Evolutionary conservation across 805 yeast genomes (phyloP).

Genomic region (Hanseniaspora occidentalis): DNA sequence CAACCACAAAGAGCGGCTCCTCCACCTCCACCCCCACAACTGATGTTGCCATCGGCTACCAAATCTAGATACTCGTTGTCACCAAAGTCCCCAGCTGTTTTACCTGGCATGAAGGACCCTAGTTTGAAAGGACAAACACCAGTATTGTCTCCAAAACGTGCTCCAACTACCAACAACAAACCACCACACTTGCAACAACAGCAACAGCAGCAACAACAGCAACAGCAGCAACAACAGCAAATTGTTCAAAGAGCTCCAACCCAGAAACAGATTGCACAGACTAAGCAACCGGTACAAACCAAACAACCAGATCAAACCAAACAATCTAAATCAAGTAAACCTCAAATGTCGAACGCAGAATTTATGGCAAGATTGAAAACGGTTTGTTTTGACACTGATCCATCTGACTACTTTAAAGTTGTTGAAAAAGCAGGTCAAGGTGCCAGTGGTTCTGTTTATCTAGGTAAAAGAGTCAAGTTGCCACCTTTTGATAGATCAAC

Average conservation of each 20-base stretch:
- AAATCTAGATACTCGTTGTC: slow-evolving; percentile 27
- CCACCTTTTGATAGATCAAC: slow-evolving; percentile 15
- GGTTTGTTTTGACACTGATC: slow-evolving; percentile 76
- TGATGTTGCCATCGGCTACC: slow-evolving; percentile 20
- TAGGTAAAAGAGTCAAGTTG: slow-evolving; percentile 52
- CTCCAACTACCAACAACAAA: slow-evolving; percentile 17
- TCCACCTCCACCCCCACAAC: slow-evolving; percentile 10
- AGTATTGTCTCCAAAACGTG: slow-evolving; percentile 4
- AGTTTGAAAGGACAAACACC: background rate
- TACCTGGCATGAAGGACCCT: slow-evolving; percentile 2
- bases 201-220: slow-evolving; percentile 24
- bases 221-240: slow-evolving; percentile 7
- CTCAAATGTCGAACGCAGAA: slow-evolving; percentile 74
- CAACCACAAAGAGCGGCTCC: slow-evolving; percentile 19
- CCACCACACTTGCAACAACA: slow-evolving; percentile 16
- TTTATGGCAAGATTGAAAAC: slow-evolving; percentile 67
- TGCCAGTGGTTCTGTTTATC: slow-evolving; percentile 90
- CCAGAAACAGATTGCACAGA: background rate
- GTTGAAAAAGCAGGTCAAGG: slow-evolving; percentile 93
- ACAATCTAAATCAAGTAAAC: slow-evolving; percentile 38
- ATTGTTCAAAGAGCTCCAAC: slow-evolving; percentile 13
- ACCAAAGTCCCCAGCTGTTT: slow-evolving; percentile 7
- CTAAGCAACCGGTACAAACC: slow-evolving; percentile 8
- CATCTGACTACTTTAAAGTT: slow-evolving; percentile 67
- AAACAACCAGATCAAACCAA: slow-evolving; percentile 12